Percentiles rank a stretch among this genome's conserved stretches.
phyloP scores from a whole-genome alignment of 2,329 filamentous ascomycete genomes.

The Elsinoe fawcettii region DNA sequence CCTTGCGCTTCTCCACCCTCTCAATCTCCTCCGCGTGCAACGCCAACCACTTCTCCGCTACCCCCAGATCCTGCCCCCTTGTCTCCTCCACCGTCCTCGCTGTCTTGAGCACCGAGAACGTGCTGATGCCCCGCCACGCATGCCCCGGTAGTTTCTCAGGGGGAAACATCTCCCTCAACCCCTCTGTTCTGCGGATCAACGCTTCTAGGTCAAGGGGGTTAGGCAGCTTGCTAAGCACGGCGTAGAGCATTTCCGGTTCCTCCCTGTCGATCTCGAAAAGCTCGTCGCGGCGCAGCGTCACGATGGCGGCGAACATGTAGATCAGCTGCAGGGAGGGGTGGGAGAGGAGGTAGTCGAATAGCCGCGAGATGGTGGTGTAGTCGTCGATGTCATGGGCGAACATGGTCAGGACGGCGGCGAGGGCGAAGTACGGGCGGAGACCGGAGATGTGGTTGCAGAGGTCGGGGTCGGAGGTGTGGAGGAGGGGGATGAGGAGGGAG shows the following conservation, averaged over 20 bases:
- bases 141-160: slow-evolving; percentile 58
- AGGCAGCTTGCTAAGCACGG: slow-evolving; percentile 78
- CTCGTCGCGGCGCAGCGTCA: slow-evolving; percentile 70
- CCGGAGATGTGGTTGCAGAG: slow-evolving; percentile 56
- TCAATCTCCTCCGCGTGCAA: slow-evolving; percentile 65
- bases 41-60: slow-evolving; percentile 62
- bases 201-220: slow-evolving; percentile 70
- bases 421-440: slow-evolving; percentile 76
- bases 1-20: slow-evolving; percentile 53
- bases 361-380: slow-evolving; percentile 76
- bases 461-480: slow-evolving; percentile 61
- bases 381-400: slow-evolving; percentile 93
- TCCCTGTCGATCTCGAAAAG: slow-evolving; percentile 76
- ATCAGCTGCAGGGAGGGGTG: slow-evolving; percentile 80
- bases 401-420: slow-evolving; percentile 88
- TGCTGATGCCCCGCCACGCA: slow-evolving; percentile 65
- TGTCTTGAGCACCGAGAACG: slow-evolving; percentile 77
- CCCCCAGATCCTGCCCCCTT: slow-evolving; percentile 50
- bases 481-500: slow-evolving; percentile 74
- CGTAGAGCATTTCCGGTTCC: slow-evolving; percentile 88
- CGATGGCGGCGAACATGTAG: slow-evolving; percentile 82
- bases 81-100: slow-evolving; percentile 49
- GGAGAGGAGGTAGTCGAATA: slow-evolving; percentile 89
- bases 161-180: slow-evolving; percentile 58
- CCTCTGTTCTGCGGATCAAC: slow-evolving; percentile 59